Evolutionary conservation across 2,329 filamentous ascomycete genomes (phyloP).

Genomic region (Magnaporthiopsis poae): DNA sequence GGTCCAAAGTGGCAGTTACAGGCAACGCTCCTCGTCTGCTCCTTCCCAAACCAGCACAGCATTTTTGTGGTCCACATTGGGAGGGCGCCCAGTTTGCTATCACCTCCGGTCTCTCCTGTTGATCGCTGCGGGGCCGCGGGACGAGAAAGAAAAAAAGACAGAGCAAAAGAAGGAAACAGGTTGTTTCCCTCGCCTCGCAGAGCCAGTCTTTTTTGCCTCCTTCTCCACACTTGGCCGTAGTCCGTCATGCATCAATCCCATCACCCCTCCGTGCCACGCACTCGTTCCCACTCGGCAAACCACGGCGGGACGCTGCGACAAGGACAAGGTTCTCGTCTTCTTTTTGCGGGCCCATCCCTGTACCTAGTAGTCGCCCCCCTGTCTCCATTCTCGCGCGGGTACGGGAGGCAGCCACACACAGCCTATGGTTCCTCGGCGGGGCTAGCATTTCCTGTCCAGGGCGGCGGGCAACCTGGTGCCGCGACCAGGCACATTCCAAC

Average conservation of each 20-base stretch:
- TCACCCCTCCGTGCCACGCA: not conserved
- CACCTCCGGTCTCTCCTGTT: no score
- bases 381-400: not conserved
- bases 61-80: no score
- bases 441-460: no score
- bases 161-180: not conserved
- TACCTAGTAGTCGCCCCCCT: no score
- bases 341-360: not conserved
- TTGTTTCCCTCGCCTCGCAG: not conserved
- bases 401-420: not conserved
- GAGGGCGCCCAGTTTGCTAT: no score
- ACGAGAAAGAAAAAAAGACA: not conserved
- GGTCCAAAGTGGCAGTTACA: not conserved
- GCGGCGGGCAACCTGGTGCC: no score
- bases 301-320: not conserved
- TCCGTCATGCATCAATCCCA: not conserved
- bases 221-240: not conserved
- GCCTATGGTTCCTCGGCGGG: no score
- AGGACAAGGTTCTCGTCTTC: not conserved
- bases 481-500: not conserved
- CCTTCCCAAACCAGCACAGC: not conserved
- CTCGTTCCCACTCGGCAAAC: not conserved
- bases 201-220: not conserved
- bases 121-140: no score
- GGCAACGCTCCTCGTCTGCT: not conserved